Base-by-base conservation (phyloP, 352 stramenopile species). In the Pythium folliculosum region DNA sequence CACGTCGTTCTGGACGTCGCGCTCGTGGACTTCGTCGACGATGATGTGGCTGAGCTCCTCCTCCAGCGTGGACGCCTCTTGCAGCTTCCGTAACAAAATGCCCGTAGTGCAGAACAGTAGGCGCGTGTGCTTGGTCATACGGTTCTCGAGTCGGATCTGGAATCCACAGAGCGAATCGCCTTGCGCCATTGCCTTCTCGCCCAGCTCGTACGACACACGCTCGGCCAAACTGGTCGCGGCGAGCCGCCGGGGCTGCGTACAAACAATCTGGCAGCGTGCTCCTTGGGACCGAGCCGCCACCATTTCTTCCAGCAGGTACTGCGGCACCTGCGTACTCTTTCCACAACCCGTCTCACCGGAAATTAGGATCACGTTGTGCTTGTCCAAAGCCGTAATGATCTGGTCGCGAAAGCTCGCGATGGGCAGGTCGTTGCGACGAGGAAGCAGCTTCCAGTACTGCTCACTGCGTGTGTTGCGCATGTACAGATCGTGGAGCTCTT, bases 1-100 rank as follows among this genome's bases (percentile, higher is more conserved):
- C 44, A 98, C 92, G 52, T 98, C 92, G 16, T 83, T 97, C 63
- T 97, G 92, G 17, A 97, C 75, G 67, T 98, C 90, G 19, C 97
- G 84, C 77, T 99, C 98, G 71, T 99, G 96, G 30, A 99, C 96
- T 75, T 99, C 97, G 73, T 99, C 98, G 17, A 99, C 90, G 53
- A 99, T 95, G 56, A 99, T 89, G 74, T 99, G 97, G 25, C 94
- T 98, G 44, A 99, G 78, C 52, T 91, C 86, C 32, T 94, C 71
- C 2, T 65, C 69, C 3, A 98, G 75, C 6, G 83, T 90, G 6
- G 68, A 76, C 14, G 94, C 85, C 2, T 89, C 80, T 53, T 98
- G 95, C 6, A 99, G 77, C 57, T 90, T 89, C 14, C 95, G 91
- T 10, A 99, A 75, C 37, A 99, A 70, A 22, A 99, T 94, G 37